Base-by-base conservation (phyloP, 805 yeast genomes). In the Spathaspora arborariae region DNA sequence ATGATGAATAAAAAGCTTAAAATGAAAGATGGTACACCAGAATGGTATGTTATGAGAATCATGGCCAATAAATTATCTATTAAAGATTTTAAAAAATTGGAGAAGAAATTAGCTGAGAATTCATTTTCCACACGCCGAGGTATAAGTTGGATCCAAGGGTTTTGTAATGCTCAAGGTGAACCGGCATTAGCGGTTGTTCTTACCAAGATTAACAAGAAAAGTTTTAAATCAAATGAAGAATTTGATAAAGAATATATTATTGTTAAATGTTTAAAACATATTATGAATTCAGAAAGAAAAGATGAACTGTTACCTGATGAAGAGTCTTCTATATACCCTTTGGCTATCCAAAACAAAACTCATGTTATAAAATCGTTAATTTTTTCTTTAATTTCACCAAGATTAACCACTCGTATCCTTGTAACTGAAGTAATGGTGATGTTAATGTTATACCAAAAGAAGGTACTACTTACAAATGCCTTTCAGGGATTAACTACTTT, bases 211-310 rank as follows among this genome's bases (percentile, higher is more conserved):
- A 72, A 70, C 52, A 67, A 63, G 47, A 68, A 70, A 49, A 67
- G 72, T 47, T 70, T 71, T 50, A 72, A 72, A 51, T 67, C 75
- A 2, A 71, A 72, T 49, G 76, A 71, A 24, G 76, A 70, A 46
- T 67, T 72, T 34, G 75, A 71, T 44, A 65, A 56, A 45, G 77
- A 72, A 46, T 67, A 52, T 45, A 50, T 56, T 18, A 71, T 72
- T 27, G 67, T 73, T 9, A 64, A 58, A 49, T 71, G 75, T 45
- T 61, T 72, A 44, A 68, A 63, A 47, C 56, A 60, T 46, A 63
- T 70, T 2, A 44, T 71, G 18, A 66, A 65, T 39, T 51, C 57
- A 4, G 68, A 59, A 24, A 51, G 45, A 26, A 45, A 45, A 11
- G 60, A 54, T 16, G 53, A 51, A 15, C 54, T 51, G 19, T 13